Percentiles rank a stretch among this genome's conserved stretches.
phyloP scores from a whole-genome alignment of 257 asterid genomes.

The Ocimum tenuiflorum region DNA sequence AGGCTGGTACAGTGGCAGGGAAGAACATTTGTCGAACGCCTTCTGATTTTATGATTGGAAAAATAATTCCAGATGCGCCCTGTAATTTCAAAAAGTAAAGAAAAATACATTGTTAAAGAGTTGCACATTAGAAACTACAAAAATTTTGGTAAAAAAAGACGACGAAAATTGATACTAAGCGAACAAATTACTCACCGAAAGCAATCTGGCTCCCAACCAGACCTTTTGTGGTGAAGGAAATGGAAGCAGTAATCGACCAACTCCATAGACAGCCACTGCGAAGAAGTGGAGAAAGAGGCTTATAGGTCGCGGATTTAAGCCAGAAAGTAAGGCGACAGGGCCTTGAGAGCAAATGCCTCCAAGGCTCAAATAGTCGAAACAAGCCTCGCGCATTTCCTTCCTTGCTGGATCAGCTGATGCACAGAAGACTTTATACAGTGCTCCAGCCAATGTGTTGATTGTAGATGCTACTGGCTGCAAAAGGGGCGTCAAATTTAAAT shows the following conservation, averaged over 20 bases:
- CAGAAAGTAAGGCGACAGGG: conserved; percentile 58
- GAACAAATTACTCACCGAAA: conserved; percentile 33
- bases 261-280: conserved; percentile 60
- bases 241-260: conserved; percentile 58
- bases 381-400: conserved; percentile 63
- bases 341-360: conserved; percentile 60
- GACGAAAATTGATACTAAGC: not conserved
- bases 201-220: conserved; percentile 52
- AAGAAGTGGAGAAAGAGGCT: conserved; percentile 64
- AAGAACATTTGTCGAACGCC: conserved; percentile 73
- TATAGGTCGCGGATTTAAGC: conserved; percentile 61
- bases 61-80: conserved; percentile 64
- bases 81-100: conserved; percentile 2
- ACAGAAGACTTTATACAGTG: conserved; percentile 61
- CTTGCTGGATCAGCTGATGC: conserved; percentile 67
- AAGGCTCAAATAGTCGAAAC: conserved; percentile 62
- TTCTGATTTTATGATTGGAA: conserved; percentile 65
- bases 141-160: too few relatives aligned
- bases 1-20: conserved; percentile 69
- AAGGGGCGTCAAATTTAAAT: not conserved
- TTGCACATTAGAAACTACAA: not conserved
- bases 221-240: conserved; percentile 54
- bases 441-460: conserved; percentile 73
- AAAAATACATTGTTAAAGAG: not conserved
- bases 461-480: conserved; percentile 82